Evolutionary conservation across 352 stramenopile genomes (phyloP), one percentile per base, ranked within the genome.

Genomic region (Pythium rishiriense): DNA sequence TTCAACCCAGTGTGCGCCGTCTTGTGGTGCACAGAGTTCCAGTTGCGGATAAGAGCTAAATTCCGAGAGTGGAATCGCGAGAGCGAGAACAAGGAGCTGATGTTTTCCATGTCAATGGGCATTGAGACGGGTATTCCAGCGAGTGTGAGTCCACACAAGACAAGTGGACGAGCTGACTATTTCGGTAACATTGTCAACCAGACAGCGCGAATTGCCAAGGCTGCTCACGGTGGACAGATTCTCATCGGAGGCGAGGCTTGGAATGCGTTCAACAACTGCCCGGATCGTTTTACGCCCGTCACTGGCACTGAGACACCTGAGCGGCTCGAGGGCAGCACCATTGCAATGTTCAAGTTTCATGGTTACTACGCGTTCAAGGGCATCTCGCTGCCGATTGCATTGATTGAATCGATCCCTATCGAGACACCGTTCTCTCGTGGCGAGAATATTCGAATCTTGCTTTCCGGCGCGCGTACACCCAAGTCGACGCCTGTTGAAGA

Each of bases 131-230:
- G 87, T 17, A 69, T 92, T 19, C 87, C 87, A 4, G 85, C 86
- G 8, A 93, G 84, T 69, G 85, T 96, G 64, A 93, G 83, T 58
- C 87, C 87, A 8, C 87, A 96, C 73, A 96, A 94, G 62, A 94
- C 87, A 14, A 96, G 85, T 62, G 87, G 87, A 19, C 85, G 87
- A 19, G 87, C 87, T 11, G 87, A 96, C 67, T 96, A 96, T 69
- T 96, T 96, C 48, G 87, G 87, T 48, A 94, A 94, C 68, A 94
- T 96, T 62, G 87, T 96, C 58, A 96, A 96, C 64, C 85, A 94
- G 65, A 96, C 87, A 0, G 87, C 87, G 6, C 80, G 87, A 46
- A 96, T 96, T 58, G 87, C 87, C 17, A 96, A 96, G 70, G 82
- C 85, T 21, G 82, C 87, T 0, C 80, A 88, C 17, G 87, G 87